Percentiles rank a stretch among this genome's conserved stretches.
Conservation (phyloP, 228 moss, liverwort and hornwort genomes). For the Sphagnum magellanicum region DNA sequence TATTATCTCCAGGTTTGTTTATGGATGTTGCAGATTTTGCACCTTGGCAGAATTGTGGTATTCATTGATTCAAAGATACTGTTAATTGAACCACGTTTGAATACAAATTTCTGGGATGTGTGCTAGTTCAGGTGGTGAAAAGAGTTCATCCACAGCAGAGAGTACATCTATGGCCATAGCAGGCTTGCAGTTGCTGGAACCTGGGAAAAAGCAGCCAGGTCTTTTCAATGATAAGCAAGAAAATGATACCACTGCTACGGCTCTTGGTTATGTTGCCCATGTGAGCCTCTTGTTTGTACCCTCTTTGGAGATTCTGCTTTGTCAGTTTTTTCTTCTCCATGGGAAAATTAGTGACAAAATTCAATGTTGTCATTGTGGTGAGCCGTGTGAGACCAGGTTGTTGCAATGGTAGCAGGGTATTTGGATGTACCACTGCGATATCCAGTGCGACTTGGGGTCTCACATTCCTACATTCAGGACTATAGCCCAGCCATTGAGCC, state of each 20-base stretch:
- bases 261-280: constrained; percentile 95
- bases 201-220: constrained; percentile 58
- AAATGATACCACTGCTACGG: constrained; percentile 73
- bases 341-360: not conserved
- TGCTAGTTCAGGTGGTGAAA: constrained; percentile 29
- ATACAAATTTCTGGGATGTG: not conserved
- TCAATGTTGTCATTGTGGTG: not conserved
- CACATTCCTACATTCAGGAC: constrained; percentile 92
- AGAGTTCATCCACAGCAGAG: constrained; percentile 30
- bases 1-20: constrained; percentile 13
- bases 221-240: constrained; percentile 66
- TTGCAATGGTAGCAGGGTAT: constrained; percentile 71
- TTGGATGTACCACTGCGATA: constrained; percentile 85
- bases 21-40: not conserved
- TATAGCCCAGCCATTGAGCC: constrained; percentile 81
- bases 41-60: too few relatives aligned
- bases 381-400: constrained; percentile 44
- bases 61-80: too few relatives aligned
- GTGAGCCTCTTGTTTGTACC: constrained; percentile 30
- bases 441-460: constrained; percentile 83
- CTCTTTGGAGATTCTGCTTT: not conserved
- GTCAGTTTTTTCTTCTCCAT: not conserved
- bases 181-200: constrained; percentile 71
- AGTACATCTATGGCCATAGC: constrained; percentile 68
- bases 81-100: too few relatives aligned